Conservation (phyloP, 805 yeast genomes). For the Wickerhamomyces subpelliculosus region DNA sequence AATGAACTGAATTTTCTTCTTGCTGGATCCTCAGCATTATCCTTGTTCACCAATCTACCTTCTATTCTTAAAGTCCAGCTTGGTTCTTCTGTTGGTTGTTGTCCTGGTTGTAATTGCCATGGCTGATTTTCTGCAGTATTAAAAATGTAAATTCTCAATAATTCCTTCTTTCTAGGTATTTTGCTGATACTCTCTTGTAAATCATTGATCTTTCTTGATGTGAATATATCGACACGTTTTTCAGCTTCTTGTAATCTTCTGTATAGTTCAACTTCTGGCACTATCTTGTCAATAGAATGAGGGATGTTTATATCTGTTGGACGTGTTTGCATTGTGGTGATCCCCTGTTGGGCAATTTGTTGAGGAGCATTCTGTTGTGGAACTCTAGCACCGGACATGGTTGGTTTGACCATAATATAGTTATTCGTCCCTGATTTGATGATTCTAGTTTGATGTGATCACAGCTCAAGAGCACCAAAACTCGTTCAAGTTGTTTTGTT, state of each 20-base stretch:
- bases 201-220: constrained; percentile 79
- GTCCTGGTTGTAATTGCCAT: constrained; percentile 52
- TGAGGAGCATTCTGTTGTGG: constrained; percentile 4
- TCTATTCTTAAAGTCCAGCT: constrained; percentile 86
- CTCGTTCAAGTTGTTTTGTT: neutral
- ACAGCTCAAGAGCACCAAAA: too few relatives aligned
- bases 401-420: constrained; percentile 5
- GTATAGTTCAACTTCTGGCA: constrained; percentile 71
- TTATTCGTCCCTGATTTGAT: neutral
- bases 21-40: constrained; percentile 37
- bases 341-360: constrained; percentile 16
- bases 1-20: constrained; percentile 71
- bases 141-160: constrained; percentile 73
- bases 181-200: constrained; percentile 61
- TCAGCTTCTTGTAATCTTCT: constrained; percentile 76
- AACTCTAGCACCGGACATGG: constrained; percentile 19
- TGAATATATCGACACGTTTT: constrained; percentile 67
- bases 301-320: constrained; percentile 54
- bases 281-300: constrained; percentile 32
- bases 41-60: constrained; percentile 63
- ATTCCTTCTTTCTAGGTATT: constrained; percentile 41
- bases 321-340: constrained; percentile 19
- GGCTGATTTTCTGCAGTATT: constrained; percentile 82
- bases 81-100: constrained; percentile 30
- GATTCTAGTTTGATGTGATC: neutral